Conservation (phyloP, 257 asterid species). For the Solanum gracilifrons region DNA sequence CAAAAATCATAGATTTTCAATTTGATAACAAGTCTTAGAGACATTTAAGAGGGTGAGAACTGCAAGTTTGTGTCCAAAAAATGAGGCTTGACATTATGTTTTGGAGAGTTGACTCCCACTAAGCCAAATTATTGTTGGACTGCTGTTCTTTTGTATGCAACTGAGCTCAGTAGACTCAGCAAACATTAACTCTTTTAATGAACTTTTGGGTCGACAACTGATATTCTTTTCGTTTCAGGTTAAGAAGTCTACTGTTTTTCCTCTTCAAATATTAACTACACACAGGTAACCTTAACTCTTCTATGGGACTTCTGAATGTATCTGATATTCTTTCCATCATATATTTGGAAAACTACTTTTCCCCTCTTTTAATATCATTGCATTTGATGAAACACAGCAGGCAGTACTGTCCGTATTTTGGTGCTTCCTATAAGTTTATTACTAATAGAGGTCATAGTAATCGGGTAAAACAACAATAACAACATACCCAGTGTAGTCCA, state of each 20-base stretch:
- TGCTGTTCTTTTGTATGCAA: not conserved
- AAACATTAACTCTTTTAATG: not conserved
- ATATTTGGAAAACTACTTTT: not conserved
- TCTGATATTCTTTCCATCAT: not conserved
- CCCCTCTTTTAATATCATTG: not conserved
- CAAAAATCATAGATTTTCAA: not conserved
- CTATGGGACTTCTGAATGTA: not conserved
- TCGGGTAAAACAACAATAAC: not conserved
- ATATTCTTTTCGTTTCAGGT: not conserved
- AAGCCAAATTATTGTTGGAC: not conserved
- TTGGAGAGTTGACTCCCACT: not conserved
- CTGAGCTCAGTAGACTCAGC: not conserved
- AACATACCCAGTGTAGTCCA: not conserved
- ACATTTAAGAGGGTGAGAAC: not conserved
- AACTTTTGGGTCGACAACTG: not conserved
- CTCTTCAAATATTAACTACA: not conserved
- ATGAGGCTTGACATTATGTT: not conserved
- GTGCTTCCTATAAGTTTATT: not conserved
- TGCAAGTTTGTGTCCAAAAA: not conserved
- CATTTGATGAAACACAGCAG: not conserved
- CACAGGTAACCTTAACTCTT: not conserved
- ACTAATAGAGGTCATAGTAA: not conserved
- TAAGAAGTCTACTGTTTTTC: not conserved
- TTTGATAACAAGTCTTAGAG: not conserved
- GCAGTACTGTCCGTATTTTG: not conserved